Base-by-base conservation (phyloP, 768 basidiomycete species). In the Mycena filopes region DNA sequence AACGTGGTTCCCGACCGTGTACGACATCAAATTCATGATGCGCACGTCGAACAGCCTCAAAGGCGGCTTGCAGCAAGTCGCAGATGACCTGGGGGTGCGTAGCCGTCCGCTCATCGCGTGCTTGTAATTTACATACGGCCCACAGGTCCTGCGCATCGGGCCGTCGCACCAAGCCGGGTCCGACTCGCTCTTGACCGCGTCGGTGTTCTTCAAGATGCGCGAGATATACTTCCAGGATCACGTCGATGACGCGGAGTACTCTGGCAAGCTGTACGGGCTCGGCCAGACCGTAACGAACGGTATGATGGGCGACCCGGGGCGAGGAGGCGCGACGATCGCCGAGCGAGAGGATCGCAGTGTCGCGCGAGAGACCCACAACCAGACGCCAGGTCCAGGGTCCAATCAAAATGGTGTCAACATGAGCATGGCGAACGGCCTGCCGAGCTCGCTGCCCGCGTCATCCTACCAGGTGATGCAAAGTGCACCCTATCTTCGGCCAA, bases 11-110 rank as follows among this genome's bases (percentile, higher is more conserved):
- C 97, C 97, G 0, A 90, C 89, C 46, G 90, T 98, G 47, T 99
- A 98, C 77, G 98, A 99, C 78, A 95, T 99, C 84, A 99, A 98
- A 79, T 95, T 91, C 78, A 87, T 99, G 78, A 95, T 97, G 89
- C 89, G 94, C 71, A 87, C 86, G 66, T 91, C 89, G 63, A 96
- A 96, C 77, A 84, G 91, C 57, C 84, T 93, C 68, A 94, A 96
- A 74, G 96, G 96, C 10, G 89, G 91, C 1, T 79, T 99, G 56
- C 96, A 98, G 76, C 95, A 99, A 67, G 92, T 99, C 29, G 96
- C 97, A 43, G 96, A 99, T 72, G 95, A 96, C 72, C 89, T 99
- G 51, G 93, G 94, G 67, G 97, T 98, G 76, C 69, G 89, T 83
- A 40, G 9, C 49, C 7, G 12, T 40, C 42, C 23, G 50, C 25